These are phyloP conservation scores for Vachellia pachyceras DNA, from an alignment of 306 rosid genomes.

Conservation along the genomic window DNA sequence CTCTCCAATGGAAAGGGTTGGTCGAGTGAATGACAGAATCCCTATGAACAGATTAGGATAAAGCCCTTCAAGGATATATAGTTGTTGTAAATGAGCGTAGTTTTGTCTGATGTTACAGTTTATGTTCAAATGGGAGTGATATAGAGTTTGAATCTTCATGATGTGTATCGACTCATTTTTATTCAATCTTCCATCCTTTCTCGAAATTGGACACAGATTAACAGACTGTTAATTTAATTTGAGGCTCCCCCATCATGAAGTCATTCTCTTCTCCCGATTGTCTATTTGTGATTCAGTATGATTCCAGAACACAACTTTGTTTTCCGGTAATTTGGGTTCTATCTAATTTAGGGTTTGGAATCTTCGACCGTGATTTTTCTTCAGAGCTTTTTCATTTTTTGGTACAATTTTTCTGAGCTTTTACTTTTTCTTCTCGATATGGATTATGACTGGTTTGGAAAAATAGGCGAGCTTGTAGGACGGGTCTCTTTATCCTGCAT, in stretches of 20 bases:
- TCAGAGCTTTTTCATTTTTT: neutral
- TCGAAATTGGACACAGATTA: neutral
- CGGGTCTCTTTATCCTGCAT: too few relatives aligned
- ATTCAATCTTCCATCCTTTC: neutral
- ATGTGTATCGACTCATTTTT: neutral
- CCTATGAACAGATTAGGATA: constrained; percentile 21
- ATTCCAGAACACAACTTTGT: neutral
- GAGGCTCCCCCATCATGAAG: neutral
- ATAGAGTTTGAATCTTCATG: neutral
- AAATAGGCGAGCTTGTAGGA: neutral
- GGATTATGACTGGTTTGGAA: neutral
- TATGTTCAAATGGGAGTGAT: neutral
- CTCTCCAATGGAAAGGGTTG: constrained; percentile 52
- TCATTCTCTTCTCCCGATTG: neutral
- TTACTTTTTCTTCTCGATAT: neutral
- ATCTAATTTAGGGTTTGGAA: neutral
- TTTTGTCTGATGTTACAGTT: constrained; percentile 1
- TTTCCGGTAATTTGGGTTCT: neutral
- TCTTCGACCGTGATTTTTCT: neutral
- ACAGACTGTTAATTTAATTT: neutral
- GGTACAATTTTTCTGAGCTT: neutral
- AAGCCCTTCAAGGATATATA: neutral
- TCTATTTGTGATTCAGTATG: neutral
- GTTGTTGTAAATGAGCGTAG: neutral
- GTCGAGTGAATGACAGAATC: constrained; percentile 27